Conservation (phyloP, 1,284 basidiomycete species). For the Macrocystidia cucumis region DNA sequence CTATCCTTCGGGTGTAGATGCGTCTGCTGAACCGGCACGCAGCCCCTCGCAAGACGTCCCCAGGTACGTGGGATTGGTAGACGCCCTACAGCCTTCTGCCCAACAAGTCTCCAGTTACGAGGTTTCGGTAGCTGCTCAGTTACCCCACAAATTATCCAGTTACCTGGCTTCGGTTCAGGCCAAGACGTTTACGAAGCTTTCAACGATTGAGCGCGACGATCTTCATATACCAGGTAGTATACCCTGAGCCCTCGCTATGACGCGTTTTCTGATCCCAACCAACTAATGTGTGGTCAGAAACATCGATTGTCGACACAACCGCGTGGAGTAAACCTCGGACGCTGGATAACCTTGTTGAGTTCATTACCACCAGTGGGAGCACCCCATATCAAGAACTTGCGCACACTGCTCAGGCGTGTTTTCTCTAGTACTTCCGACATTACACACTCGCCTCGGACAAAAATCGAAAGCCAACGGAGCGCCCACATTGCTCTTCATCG, state of each 20-base stretch:
- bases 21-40: too few relatives aligned
- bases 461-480: constrained; percentile 67
- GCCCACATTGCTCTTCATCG: constrained; percentile 71
- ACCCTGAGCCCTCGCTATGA: constrained; percentile 6
- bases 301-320: constrained; percentile 66
- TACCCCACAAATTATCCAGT: constrained; percentile 45
- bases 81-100: too few relatives aligned
- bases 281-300: constrained; percentile 54
- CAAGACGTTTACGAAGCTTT: constrained; percentile 57
- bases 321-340: constrained; percentile 62
- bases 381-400: background rate
- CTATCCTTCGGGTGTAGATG: too few relatives aligned
- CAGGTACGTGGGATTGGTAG: too few relatives aligned
- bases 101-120: too few relatives aligned
- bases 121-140: constrained; percentile 46
- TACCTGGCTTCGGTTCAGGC: constrained; percentile 58
- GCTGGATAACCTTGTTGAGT: constrained; percentile 60
- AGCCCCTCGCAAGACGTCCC: too few relatives aligned
- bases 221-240: constrained; percentile 59
- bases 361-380: constrained; percentile 59
- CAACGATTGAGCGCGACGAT: constrained; percentile 66
- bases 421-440: constrained; percentile 51
- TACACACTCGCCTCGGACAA: constrained; percentile 64
- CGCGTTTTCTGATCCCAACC: constrained; percentile 31
- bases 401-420: background rate